These are phyloP conservation scores for Tremella fuciformis DNA, from an alignment of 768 basidiomycete genomes.

Conservation along the genomic window DNA sequence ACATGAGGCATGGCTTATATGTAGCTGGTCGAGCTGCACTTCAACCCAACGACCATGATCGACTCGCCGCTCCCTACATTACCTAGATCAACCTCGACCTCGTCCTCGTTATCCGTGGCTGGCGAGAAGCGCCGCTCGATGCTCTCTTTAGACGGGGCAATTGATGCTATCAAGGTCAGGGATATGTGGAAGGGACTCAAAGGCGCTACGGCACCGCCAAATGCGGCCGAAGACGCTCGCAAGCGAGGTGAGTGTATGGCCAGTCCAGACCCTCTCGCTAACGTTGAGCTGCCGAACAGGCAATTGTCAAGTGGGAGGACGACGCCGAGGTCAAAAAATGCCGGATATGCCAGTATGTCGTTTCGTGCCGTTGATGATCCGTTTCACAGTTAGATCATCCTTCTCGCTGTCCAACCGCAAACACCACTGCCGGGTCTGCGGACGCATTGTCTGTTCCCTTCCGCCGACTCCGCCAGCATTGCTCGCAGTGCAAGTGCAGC, in stretches of 20 bases:
- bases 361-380: neutral
- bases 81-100: slow-evolving; percentile 70
- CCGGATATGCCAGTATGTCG: slow-evolving; percentile 71
- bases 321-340: slow-evolving; percentile 74
- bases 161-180: slow-evolving; percentile 65
- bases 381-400: slow-evolving; percentile 57
- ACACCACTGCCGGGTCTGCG: slow-evolving; percentile 94
- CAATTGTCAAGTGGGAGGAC: slow-evolving; percentile 91
- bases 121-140: slow-evolving; percentile 29
- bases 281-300: slow-evolving; percentile 71
- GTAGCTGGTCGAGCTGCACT: slow-evolving; percentile 56
- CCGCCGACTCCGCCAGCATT: slow-evolving; percentile 61
- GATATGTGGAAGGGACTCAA: slow-evolving; percentile 66
- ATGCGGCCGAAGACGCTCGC: slow-evolving; percentile 60
- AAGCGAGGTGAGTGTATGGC: slow-evolving; percentile 61
- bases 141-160: slow-evolving; percentile 37
- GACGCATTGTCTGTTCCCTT: slow-evolving; percentile 83
- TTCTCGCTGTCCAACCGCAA: slow-evolving; percentile 92
- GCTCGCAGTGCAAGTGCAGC: slow-evolving; percentile 55
- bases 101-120: slow-evolving; percentile 43
- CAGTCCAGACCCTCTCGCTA: neutral
- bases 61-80: slow-evolving; percentile 38
- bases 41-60: slow-evolving; percentile 49
- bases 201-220: slow-evolving; percentile 56
- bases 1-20: neutral